These are phyloP conservation scores for Myotisia sp. DNA, from an alignment of 2,329 filamentous ascomycete species.

Conservation along the genomic window DNA sequence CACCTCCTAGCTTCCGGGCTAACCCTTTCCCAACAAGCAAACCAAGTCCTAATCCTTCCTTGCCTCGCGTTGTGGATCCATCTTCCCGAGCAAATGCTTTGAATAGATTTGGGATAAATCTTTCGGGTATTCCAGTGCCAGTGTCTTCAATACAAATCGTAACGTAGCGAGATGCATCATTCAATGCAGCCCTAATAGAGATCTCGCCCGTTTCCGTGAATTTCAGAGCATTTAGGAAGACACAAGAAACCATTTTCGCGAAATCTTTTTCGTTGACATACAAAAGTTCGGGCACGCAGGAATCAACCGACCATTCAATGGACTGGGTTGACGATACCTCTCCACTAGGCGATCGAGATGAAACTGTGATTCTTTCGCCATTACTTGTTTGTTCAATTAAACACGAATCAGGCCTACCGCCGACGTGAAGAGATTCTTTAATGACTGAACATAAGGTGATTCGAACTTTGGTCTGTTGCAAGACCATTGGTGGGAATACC, in stretches of 20 bases:
- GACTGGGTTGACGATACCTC: conserved; percentile 26
- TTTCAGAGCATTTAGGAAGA: conserved; percentile 54
- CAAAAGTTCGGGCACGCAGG: conserved; percentile 32
- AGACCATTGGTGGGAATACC: conserved; percentile 21
- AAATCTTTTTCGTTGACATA: conserved; percentile 49
- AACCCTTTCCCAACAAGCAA: conserved; percentile 59
- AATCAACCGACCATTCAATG: conserved; percentile 36
- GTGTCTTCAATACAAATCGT: conserved; percentile 51
- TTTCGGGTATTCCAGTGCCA: conserved; percentile 52
- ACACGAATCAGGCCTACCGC: conserved; percentile 35
- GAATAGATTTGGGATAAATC: conserved; percentile 53
- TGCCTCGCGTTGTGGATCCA: conserved; percentile 50
- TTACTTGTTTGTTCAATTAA: conserved; percentile 29
- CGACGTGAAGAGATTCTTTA: conserved; percentile 35
- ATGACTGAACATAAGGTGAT: conserved; percentile 34
- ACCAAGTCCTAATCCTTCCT: conserved; percentile 54
- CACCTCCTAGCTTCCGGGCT: conserved; percentile 53
- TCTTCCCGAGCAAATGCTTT: conserved; percentile 57
- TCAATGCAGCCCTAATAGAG: conserved; percentile 40
- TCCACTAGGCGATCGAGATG: conserved; percentile 32
- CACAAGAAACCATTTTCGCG: conserved; percentile 48
- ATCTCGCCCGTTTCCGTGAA: conserved; percentile 54
- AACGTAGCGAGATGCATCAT: conserved; percentile 39
- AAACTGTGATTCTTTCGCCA: conserved; percentile 34
- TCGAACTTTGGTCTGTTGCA: conserved; percentile 32